These are phyloP conservation scores for Osmanthus fragrans DNA, from an alignment of 257 asterid genomes.

Conservation along the genomic window DNA sequence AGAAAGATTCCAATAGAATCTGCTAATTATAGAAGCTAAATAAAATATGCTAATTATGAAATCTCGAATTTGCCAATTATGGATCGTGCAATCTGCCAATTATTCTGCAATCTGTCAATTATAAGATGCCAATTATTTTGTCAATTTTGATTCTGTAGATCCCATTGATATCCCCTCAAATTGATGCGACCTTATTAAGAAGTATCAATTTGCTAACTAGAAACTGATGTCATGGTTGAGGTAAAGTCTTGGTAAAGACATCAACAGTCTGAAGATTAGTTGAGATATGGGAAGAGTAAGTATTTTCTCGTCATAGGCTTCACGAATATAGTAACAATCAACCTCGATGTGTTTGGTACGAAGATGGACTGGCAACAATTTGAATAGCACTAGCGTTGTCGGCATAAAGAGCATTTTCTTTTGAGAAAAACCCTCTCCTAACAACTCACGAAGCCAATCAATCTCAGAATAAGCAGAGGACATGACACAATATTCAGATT, in stretches of 20 bases:
- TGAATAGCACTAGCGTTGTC: too few relatives aligned
- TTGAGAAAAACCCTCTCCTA: too few relatives aligned
- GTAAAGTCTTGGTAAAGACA: background rate
- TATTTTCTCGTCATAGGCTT: background rate
- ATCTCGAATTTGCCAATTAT: background rate
- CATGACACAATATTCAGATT: too few relatives aligned
- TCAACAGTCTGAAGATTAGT: background rate
- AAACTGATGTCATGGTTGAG: background rate
- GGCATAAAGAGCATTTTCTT: too few relatives aligned
- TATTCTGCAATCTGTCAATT: background rate
- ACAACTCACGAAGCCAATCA: too few relatives aligned
- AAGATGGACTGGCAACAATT: too few relatives aligned
- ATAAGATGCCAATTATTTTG: background rate
- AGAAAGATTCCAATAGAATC: too few relatives aligned
- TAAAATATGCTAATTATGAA: background rate
- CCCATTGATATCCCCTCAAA: background rate
- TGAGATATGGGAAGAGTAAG: background rate
- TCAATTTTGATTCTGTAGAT: background rate
- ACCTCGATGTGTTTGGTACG: background rate
- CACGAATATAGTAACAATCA: background rate
- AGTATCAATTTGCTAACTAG: background rate
- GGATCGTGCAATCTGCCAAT: background rate
- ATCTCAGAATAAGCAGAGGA: too few relatives aligned
- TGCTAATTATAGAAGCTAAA: background rate
- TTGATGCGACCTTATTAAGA: background rate